Base-by-base conservation (phyloP, 2,329 filamentous ascomycete genomes). In the Hypoxylon sp. region DNA sequence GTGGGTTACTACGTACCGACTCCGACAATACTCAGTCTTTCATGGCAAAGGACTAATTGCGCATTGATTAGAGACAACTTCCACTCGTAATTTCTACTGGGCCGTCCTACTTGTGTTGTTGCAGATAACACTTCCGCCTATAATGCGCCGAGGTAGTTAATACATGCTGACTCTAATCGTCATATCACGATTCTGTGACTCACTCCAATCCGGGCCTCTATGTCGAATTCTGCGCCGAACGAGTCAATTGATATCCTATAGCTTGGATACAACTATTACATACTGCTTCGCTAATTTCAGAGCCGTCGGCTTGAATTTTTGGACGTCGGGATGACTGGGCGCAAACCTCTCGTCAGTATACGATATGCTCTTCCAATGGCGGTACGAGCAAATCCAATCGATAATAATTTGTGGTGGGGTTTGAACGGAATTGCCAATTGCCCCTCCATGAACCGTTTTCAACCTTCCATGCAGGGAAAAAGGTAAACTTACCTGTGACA, bases 191-290 rank as follows among this genome's bases (percentile, higher is more conserved):
- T 59, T 71, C 78, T 59, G n/a, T n/a, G 75, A 88, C 92, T 91
- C 85, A 96, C 93, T 97, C 96, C 96, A 99, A 85, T 99, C 96
- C 76, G 96, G 96, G 74, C 96, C 96, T 81, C 96, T 91, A 83
- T 99, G 96, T 75, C 96, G 94, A 78, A 97, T 88, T 78, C 93
- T 96, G 79, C 74, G 73, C 70, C 75, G 16, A 69, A 65, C 70
- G 72, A 72, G 83, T 83, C 78, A 81, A 79, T 80, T 79, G 71
- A 72, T 62, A 58, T 58, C 65, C 50, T 19, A 43, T 21, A 67
- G 41, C 34, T 53, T 12, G 34, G 23, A 30, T 37, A 53, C 14
- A 48, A 57, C 51, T 19, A n/a, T 8, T 14, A 88, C 92, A 81
- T 88, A 97, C 93, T 93, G 91, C 87, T 97, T 97, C 73, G 94